These are phyloP conservation scores for Annulohypoxylon nitens DNA, from an alignment of 495 filamentous ascomycete genomes.

Conservation along the genomic window DNA sequence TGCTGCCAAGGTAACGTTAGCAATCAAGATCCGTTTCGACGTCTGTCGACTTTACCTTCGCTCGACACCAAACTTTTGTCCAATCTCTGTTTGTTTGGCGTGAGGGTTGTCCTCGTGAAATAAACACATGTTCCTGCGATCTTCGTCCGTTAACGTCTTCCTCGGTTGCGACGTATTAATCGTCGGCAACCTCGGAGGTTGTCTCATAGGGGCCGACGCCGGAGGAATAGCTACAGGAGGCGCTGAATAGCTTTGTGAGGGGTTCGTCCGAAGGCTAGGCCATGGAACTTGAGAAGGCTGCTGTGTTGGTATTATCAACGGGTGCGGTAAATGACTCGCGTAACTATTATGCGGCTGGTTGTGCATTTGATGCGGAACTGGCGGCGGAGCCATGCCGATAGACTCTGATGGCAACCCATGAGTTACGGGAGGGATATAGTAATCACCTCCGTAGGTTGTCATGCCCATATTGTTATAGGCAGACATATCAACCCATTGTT, in stretches of 20 bases:
- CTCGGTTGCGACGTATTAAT: constrained; percentile 74
- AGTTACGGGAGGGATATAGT: constrained; percentile 59
- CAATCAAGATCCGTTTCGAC: constrained; percentile 27
- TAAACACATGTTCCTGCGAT: constrained; percentile 92
- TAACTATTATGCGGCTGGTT: constrained; percentile 54
- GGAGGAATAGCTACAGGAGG: constrained; percentile 69
- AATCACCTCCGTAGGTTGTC: constrained; percentile 59
- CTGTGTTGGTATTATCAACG: constrained; percentile 68
- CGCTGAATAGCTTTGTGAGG: constrained; percentile 62
- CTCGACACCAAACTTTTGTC: constrained; percentile 96
- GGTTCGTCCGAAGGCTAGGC: constrained; percentile 78
- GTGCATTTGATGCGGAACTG: constrained; percentile 54
- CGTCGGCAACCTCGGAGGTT: constrained; percentile 60
- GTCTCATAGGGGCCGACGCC: constrained; percentile 63
- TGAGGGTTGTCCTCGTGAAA: constrained; percentile 95
- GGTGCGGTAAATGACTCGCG: constrained; percentile 53
- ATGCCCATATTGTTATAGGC: constrained; percentile 62
- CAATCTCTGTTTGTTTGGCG: constrained; percentile 98
- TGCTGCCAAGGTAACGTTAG: constrained; percentile 69
- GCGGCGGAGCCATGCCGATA: constrained; percentile 60
- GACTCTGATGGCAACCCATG: constrained; percentile 63
- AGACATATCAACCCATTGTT: constrained; percentile 63
- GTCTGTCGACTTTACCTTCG: constrained; percentile 78
- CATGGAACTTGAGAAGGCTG: constrained; percentile 74
- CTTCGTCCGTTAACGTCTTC: constrained; percentile 92